Conservation (phyloP, 768 basidiomycete genomes). For the Amanita pallidorosea region DNA sequence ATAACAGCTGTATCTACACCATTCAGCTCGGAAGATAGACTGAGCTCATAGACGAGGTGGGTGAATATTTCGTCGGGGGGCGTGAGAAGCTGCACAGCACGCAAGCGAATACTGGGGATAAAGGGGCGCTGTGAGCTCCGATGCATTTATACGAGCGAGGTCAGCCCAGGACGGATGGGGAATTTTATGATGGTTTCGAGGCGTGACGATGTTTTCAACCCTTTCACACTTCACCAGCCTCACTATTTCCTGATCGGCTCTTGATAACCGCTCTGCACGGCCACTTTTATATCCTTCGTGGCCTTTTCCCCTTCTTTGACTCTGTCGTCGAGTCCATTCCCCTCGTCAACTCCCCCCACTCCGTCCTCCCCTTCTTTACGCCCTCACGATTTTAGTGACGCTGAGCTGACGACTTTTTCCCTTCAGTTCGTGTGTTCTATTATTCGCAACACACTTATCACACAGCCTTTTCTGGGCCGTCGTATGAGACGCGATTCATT, state of each 20-base stretch:
- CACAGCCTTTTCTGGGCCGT: constrained; percentile 15
- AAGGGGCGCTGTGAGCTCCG: neutral
- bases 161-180: constrained; percentile 2
- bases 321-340: constrained; percentile 31
- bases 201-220: constrained; percentile 2
- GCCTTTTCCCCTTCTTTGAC: constrained; percentile 18
- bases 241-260: constrained; percentile 5
- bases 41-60: neutral
- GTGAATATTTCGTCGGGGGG: constrained; percentile 2
- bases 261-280: constrained; percentile 6
- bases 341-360: constrained; percentile 20
- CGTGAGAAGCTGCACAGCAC: constrained; percentile 1
- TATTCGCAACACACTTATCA: neutral
- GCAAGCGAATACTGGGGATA: neutral
- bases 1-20: neutral
- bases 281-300: constrained; percentile 17
- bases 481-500: constrained; percentile 28
- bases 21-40: neutral
- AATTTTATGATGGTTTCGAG: constrained; percentile 6
- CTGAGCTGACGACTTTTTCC: constrained; percentile 35
- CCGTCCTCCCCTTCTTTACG: constrained; percentile 15
- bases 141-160: constrained; percentile 1
- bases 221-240: constrained; percentile 7
- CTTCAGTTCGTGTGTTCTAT: neutral
- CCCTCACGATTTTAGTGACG: constrained; percentile 31